phyloP scores from a whole-genome alignment of 352 stramenopile species.

The Phytophthora uliginosa region DNA sequence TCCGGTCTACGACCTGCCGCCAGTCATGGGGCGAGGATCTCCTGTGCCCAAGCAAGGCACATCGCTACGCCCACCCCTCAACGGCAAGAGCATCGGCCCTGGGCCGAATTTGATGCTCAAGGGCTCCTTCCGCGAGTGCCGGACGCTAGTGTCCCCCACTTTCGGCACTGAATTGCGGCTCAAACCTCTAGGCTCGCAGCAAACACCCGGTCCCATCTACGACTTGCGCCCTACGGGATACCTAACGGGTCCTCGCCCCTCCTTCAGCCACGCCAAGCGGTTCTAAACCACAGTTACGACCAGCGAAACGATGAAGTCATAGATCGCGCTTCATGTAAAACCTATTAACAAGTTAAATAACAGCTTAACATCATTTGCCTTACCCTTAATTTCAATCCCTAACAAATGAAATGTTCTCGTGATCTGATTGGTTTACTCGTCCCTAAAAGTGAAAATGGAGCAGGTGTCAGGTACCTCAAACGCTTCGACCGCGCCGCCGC shows the following conservation, averaged over 20 bases:
- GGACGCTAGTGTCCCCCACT: constrained; percentile 64
- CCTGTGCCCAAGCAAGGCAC: constrained; percentile 72
- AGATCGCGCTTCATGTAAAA: constrained; percentile 5
- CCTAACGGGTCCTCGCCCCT: constrained; percentile 54
- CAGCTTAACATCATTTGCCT: neutral
- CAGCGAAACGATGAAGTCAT: constrained; percentile 18
- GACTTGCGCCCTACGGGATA: constrained; percentile 74
- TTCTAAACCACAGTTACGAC: constrained; percentile 43
- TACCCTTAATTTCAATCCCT: neutral
- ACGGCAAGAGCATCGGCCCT: constrained; percentile 61
- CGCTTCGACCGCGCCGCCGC: neutral
- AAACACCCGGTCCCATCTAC: constrained; percentile 75
- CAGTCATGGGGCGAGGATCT: constrained; percentile 48
- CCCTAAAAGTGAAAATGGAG: constrained; percentile 16
- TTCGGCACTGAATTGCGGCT: constrained; percentile 79
- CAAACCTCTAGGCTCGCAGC: constrained; percentile 29
- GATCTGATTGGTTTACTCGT: neutral
- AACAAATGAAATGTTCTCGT: neutral
- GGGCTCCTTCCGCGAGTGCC: constrained; percentile 55
- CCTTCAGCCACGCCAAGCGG: constrained; percentile 81
- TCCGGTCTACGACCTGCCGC: constrained; percentile 80
- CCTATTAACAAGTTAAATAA: constrained; percentile 1
- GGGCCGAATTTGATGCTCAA: constrained; percentile 77
- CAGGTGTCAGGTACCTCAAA: neutral
- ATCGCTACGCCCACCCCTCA: constrained; percentile 60